Conservation (phyloP, 805 yeast species). For the Lipomyces chichibuensis region DNA sequence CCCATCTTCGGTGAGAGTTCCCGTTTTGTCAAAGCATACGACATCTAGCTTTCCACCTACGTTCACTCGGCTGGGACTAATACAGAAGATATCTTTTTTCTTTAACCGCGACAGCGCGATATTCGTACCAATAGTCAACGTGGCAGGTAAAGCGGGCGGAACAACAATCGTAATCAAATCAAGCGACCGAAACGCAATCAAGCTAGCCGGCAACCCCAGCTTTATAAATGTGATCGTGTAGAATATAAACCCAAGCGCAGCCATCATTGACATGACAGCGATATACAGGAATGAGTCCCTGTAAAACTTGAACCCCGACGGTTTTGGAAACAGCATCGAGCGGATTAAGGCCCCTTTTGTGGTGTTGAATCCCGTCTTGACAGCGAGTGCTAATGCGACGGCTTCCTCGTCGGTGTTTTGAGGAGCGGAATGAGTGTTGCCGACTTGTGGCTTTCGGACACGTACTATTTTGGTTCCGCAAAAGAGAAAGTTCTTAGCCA, state of each 20-base stretch:
- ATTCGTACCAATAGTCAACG: constrained; percentile 93
- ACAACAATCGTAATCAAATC: constrained; percentile 96
- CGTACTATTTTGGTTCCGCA: constrained; percentile 89
- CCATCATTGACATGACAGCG: constrained; percentile 89
- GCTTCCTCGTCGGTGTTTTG: constrained; percentile 48
- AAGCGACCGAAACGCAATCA: constrained; percentile 83
- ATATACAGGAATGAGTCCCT: constrained; percentile 93
- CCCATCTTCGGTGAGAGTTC: constrained; percentile 96
- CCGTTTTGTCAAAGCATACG: constrained; percentile 94
- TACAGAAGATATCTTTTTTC: constrained; percentile 74
- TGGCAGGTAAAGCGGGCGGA: constrained; percentile 98
- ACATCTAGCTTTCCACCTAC: constrained; percentile 94
- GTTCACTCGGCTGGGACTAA: constrained; percentile 91
- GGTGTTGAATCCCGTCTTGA: constrained; percentile 90
- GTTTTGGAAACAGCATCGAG: constrained; percentile 96
- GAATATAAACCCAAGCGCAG: constrained; percentile 77
- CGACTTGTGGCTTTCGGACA: constrained; percentile 60
- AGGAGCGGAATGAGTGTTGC: constrained; percentile 10
- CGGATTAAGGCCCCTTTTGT: constrained; percentile 93
- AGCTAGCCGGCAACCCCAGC: constrained; percentile 66
- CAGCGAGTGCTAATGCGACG: constrained; percentile 84
- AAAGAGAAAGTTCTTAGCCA: constrained; percentile 76
- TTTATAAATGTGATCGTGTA: constrained; percentile 82
- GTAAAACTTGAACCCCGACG: constrained; percentile 89
- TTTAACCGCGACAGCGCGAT: constrained; percentile 82